phyloP scores from a whole-genome alignment of 495 filamentous ascomycete species.

The Penicillium manginii region DNA sequence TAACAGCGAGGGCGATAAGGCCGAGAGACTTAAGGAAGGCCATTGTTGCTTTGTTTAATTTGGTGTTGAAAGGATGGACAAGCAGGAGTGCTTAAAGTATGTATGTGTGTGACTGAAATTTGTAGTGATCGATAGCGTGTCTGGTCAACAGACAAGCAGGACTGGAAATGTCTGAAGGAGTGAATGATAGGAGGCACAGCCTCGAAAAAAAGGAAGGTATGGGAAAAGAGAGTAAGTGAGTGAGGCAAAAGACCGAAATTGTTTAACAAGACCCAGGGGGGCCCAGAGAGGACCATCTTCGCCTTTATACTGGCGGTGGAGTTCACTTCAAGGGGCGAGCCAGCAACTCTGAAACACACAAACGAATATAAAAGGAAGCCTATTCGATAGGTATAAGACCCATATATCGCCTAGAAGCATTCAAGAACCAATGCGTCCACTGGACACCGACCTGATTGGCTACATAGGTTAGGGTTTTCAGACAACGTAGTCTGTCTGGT shows the following conservation, averaged over 20 bases:
- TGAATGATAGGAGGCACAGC: conserved; percentile 22
- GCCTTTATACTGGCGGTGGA: conserved; percentile 13
- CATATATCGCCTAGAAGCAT: conserved; percentile 5
- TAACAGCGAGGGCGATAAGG: conserved; percentile 20
- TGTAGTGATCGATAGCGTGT: conserved; percentile 9
- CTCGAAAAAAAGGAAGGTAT: conserved; percentile 13
- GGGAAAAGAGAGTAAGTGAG: neutral
- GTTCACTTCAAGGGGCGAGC: neutral
- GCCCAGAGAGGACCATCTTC: neutral
- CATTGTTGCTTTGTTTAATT: conserved; percentile 20
- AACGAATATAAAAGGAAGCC: neutral
- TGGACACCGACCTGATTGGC: neutral
- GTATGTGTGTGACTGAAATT: neutral
- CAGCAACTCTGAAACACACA: conserved; percentile 8
- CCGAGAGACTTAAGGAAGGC: conserved; percentile 23
- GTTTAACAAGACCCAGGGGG: neutral
- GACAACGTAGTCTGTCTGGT: neutral
- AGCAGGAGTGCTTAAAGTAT: neutral
- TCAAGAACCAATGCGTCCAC: neutral
- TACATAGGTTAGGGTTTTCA: conserved; percentile 6
- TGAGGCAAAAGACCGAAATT: neutral
- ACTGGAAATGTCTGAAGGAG: conserved; percentile 7
- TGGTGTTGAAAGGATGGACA: neutral
- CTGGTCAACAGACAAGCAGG: conserved; percentile 25
- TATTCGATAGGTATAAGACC: neutral